Conservation (phyloP, 352 stramenopile genomes). For the Phytophthora sojae region DNA sequence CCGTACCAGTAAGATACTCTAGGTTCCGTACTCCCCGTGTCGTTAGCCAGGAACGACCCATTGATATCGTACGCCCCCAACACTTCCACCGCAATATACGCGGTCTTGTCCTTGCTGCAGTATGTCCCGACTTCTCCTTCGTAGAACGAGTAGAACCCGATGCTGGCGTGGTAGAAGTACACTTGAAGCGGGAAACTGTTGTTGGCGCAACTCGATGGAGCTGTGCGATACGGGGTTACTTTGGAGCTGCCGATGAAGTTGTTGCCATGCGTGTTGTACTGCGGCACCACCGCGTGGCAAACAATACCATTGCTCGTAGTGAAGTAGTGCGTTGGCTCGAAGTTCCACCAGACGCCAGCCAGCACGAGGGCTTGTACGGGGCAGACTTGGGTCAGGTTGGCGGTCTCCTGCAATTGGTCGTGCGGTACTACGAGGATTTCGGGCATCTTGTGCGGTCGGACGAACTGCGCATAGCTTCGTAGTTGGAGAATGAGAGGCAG, state of each 20-base stretch:
- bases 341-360: slow-evolving; percentile 26
- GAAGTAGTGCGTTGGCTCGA: slow-evolving; percentile 28
- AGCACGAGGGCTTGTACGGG: slow-evolving; percentile 15
- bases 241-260: slow-evolving; percentile 9
- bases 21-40: slow-evolving; percentile 9
- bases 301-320: slow-evolving; percentile 1
- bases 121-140: slow-evolving; percentile 15
- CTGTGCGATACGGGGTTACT: slow-evolving; percentile 1
- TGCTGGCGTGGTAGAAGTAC: slow-evolving; percentile 24
- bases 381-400: slow-evolving; percentile 2
- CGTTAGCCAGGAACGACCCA: slow-evolving; percentile 19
- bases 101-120: slow-evolving; percentile 10
- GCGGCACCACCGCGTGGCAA: slow-evolving; percentile 28
- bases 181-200: slow-evolving; percentile 17
- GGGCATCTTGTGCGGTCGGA: neutral
- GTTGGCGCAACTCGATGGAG: slow-evolving; percentile 6
- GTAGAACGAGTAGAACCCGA: slow-evolving; percentile 25
- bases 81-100: slow-evolving; percentile 6
- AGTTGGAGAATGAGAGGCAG: slow-evolving; percentile 1
- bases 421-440: neutral
- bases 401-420: slow-evolving; percentile 1
- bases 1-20: slow-evolving; percentile 28
- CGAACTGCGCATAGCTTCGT: neutral
- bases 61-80: slow-evolving; percentile 29
- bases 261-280: slow-evolving; percentile 32